phyloP scores from a whole-genome alignment of 2,329 filamentous ascomycete species.

The Diplodia scrobiculata region DNA sequence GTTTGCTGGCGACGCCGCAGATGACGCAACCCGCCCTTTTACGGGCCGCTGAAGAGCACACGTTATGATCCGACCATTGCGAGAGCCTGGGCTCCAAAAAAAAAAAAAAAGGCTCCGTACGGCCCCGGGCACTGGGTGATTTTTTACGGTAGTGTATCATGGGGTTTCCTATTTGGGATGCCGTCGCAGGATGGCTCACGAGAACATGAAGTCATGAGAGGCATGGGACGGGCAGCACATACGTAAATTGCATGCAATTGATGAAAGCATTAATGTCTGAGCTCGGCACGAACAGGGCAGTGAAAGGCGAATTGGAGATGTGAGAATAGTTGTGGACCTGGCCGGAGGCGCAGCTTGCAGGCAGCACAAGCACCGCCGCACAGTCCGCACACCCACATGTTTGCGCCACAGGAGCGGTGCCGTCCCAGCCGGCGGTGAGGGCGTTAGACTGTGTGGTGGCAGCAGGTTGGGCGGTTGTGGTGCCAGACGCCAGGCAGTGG shows the following conservation, averaged over 20 bases:
- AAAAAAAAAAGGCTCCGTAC: too few species aligned
- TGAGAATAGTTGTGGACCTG: too few species aligned
- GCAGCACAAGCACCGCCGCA: conserved; percentile 2
- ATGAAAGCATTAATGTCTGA: background rate
- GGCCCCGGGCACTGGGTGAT: background rate
- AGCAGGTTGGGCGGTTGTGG: conserved; percentile 3
- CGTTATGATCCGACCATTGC: background rate
- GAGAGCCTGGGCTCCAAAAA: background rate
- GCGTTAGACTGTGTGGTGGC: background rate
- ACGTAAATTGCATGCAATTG: background rate
- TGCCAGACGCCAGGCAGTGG: background rate
- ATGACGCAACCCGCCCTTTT: conserved; percentile 42
- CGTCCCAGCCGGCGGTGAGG: conserved; percentile 9
- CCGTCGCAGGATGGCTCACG: conserved; percentile 6
- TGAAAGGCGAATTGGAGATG: background rate
- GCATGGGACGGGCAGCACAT: background rate
- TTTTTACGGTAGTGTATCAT: background rate
- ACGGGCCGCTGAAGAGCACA: conserved; percentile 42
- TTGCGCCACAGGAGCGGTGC: conserved; percentile 10
- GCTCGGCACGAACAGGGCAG: background rate
- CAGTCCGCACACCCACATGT: background rate
- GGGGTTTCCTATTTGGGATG: conserved; percentile 1
- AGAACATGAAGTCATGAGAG: conserved; percentile 15
- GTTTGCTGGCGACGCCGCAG: conserved; percentile 42
- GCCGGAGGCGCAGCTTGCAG: background rate